Base-by-base conservation (phyloP, 306 rosid genomes). In the Carpinus viminea region DNA sequence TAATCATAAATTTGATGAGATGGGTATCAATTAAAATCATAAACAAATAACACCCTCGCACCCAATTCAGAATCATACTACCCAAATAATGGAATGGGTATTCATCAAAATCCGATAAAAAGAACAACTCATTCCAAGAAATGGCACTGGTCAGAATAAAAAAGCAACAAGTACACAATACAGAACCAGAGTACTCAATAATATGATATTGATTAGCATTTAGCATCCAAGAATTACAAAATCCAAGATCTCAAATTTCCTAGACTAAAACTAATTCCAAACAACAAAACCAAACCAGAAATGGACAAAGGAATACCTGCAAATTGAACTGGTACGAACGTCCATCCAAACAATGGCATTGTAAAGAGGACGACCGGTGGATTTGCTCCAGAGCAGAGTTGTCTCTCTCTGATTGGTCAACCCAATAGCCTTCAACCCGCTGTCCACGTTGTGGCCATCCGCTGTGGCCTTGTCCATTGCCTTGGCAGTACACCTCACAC, bases 341-440 rank as follows among this genome's bases (percentile, higher is more conserved):
- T 95, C 98, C 98, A 92, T 92, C 98, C 98, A 95, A 81, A 95
- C 98, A 74, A 95, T 85, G 73, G 98, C 97, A 52, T 88, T 81
- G 78, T 91, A 53, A 47, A 95, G 97, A 71, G 98, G 97, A 46
- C 10, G 64, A 38, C 98, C 98, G 2, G 96, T 88, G 78, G 98
- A 88, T 89, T 91, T 95, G 80, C 98, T 92, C 98, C 98, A 95
- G 52, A 95, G 83, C n/a, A 95, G 74, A 76, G 92, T 87, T 0
- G 98, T 95, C 81, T 95, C 98, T 53, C 98, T 86, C 88, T 95
- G 98, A 83, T 95, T 95, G 73, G 97, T 95, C 81, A 95, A 64
- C 54, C 98, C 98, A 79, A 92, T 86, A 12, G 93, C 92, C 80
- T 92, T 92, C 74, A 95, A 79, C 0, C 97, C 97, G 12, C 81